Percentiles rank a stretch among this genome's conserved stretches.
These are phyloP conservation scores for Pichia sporocuriosa DNA, from an alignment of 805 yeast species.

Conservation along the genomic window DNA sequence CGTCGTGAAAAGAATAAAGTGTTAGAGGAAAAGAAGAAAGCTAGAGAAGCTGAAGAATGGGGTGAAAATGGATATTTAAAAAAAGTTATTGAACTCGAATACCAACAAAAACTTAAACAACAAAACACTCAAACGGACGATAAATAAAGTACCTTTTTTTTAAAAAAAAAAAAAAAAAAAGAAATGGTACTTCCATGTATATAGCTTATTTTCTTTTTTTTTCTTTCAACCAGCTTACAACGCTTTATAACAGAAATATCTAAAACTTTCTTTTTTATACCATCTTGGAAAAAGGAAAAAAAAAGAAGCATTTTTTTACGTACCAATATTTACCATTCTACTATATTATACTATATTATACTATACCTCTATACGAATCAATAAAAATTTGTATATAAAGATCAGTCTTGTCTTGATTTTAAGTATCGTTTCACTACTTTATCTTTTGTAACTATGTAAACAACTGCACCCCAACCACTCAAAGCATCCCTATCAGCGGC, in stretches of 20 bases:
- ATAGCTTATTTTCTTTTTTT: neutral
- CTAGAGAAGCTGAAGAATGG: constrained; percentile 67
- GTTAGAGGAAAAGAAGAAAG: constrained; percentile 50
- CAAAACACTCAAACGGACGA: neutral
- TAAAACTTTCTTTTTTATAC: too few relatives aligned
- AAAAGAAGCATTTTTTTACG: too few relatives aligned
- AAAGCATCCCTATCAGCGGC: constrained; percentile 97
- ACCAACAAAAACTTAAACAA: constrained; percentile 22
- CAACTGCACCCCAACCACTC: constrained; percentile 98
- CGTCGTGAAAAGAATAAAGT: constrained; percentile 51
- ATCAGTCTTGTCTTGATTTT: constrained; percentile 91
- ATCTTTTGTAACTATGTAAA: constrained; percentile 86
- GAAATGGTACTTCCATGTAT: neutral
- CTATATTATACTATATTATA: too few relatives aligned
- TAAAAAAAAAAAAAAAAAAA: neutral
- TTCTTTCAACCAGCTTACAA: too few relatives aligned
- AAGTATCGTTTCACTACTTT: constrained; percentile 81
- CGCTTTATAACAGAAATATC: too few relatives aligned
- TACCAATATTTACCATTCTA: too few relatives aligned
- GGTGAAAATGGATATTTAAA: constrained; percentile 70
- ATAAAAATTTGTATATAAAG: too few relatives aligned
- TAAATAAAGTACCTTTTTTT: too few relatives aligned
- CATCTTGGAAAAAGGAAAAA: too few relatives aligned
- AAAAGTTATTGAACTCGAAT: constrained; percentile 53
- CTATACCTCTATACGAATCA: neutral